Conservation (phyloP, 2,329 filamentous ascomycete species). For the Claviceps pusilla region DNA sequence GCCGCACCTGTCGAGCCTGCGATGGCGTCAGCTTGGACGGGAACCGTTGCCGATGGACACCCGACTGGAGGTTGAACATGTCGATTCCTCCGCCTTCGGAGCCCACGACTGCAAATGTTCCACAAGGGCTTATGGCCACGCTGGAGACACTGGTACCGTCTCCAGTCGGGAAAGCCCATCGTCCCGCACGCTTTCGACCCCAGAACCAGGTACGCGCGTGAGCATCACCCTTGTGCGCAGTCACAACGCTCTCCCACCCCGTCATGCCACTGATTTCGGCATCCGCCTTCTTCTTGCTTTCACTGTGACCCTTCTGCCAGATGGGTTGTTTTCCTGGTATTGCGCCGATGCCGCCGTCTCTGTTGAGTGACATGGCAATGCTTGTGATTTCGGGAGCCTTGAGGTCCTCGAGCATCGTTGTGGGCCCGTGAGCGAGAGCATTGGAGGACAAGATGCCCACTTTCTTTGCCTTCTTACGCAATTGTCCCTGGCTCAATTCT, state of each 20-base stretch:
- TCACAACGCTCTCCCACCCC: conserved; percentile 94
- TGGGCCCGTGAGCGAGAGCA: conserved; percentile 42
- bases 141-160: conserved; percentile 73
- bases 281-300: conserved; percentile 44
- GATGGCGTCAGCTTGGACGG: conserved; percentile 63
- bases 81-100: conserved; percentile 73
- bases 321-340: conserved; percentile 62
- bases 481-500: conserved; percentile 80
- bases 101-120: conserved; percentile 83
- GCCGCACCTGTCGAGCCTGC: conserved; percentile 61
- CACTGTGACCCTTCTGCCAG: conserved; percentile 64
- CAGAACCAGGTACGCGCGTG: conserved; percentile 95
- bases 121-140: conserved; percentile 79
- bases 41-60: conserved; percentile 73
- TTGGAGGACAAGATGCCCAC: conserved; percentile 51
- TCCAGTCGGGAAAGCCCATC: conserved; percentile 81
- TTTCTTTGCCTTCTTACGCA: conserved; percentile 83
- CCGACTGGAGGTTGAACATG: conserved; percentile 95
- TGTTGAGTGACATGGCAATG: conserved; percentile 80
- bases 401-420: conserved; percentile 53
- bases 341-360: conserved; percentile 85
- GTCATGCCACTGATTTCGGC: conserved; percentile 62
- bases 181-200: conserved; percentile 81
- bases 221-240: conserved; percentile 72
- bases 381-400: conserved; percentile 87